Conservation (phyloP, 2,329 filamentous ascomycete genomes). For the Dothistroma pini region DNA sequence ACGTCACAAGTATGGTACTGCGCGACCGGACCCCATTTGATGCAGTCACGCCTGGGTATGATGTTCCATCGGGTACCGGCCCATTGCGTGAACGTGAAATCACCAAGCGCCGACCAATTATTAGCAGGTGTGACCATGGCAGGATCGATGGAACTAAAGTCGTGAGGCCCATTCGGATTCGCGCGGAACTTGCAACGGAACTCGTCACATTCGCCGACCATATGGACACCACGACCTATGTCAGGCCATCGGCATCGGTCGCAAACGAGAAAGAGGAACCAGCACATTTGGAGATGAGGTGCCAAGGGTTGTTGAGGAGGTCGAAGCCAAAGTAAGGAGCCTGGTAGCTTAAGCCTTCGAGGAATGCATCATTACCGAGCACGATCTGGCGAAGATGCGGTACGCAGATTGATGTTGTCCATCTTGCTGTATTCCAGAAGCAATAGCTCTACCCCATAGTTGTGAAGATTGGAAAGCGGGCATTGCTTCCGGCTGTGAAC, state of each 20-base stretch:
- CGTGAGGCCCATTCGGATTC: not conserved
- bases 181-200: slow-evolving; percentile 1
- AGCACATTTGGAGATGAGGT: slow-evolving; percentile 14
- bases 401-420: not conserved
- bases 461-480: not conserved
- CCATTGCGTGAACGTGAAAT: slow-evolving; percentile 1
- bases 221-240: slow-evolving; percentile 2
- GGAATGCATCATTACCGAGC: not conserved
- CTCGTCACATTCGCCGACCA: slow-evolving; percentile 11
- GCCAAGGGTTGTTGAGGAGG: slow-evolving; percentile 8
- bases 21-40: not conserved
- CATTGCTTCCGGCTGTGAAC: not conserved
- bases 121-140: not conserved
- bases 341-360: not conserved
- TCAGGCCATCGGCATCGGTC: slow-evolving; percentile 17
- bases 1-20: not conserved
- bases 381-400: not conserved
- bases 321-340: not conserved
- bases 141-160: not conserved
- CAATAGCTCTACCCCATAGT: not conserved
- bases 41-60: slow-evolving; percentile 1
- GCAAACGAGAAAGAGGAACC: slow-evolving; percentile 16
- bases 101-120: not conserved
- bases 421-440: not conserved
- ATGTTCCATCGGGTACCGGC: not conserved